Conservation (phyloP, 441 rosid genomes). For the Breynia disticha region DNA sequence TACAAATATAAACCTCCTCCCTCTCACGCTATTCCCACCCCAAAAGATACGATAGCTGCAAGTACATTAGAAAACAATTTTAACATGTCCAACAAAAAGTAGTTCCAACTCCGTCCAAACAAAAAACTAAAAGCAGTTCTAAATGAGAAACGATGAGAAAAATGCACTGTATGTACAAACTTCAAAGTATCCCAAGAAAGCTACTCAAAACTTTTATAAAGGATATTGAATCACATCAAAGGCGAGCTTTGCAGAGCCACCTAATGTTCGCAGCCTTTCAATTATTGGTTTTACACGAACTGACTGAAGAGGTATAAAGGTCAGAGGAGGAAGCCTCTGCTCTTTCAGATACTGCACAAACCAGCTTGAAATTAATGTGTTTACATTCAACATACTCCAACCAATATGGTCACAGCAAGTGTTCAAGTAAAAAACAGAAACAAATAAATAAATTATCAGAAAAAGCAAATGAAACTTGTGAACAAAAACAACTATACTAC, state of each 20-base stretch:
- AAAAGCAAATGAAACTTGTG: no score
- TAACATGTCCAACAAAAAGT: no score
- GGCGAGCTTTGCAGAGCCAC: slow-evolving; percentile 73
- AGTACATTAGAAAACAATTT: no score
- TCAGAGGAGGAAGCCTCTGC: slow-evolving; percentile 98
- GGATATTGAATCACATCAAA: slow-evolving; percentile 99
- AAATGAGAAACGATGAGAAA: no score
- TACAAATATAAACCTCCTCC: no score
- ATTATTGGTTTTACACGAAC: slow-evolving; percentile 83
- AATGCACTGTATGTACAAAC: not conserved
- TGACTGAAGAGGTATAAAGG: slow-evolving; percentile 93
- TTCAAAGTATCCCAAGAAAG: not conserved
- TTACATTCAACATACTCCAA: slow-evolving; percentile 8
- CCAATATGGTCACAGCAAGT: no score
- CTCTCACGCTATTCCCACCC: no score
- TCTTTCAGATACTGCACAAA: slow-evolving; percentile 91
- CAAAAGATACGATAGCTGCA: no score
- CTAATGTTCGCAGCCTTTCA: slow-evolving; percentile 80
- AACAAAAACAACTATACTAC: no score
- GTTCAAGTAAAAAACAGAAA: no score
- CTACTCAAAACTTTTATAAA: slow-evolving; percentile 24
- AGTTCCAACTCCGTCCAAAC: no score
- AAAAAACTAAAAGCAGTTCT: no score
- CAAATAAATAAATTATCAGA: slow-evolving; percentile 3
- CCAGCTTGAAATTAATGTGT: slow-evolving; percentile 15